These are phyloP conservation scores for Wickerhamiella nectarea DNA, from an alignment of 805 yeast genomes.

Conservation along the genomic window DNA sequence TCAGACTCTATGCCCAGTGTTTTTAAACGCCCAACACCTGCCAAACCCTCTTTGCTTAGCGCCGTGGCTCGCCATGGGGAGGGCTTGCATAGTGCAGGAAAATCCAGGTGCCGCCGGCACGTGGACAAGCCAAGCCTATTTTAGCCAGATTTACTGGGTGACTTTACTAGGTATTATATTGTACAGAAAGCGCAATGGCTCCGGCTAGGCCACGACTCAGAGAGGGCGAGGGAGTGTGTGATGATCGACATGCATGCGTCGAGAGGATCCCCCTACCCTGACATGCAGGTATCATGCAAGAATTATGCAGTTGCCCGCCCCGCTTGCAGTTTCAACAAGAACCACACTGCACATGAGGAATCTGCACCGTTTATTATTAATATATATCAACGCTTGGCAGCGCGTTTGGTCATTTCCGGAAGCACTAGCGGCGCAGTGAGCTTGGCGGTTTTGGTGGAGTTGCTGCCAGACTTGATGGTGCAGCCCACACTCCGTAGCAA, in stretches of 20 bases:
- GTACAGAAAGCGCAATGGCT: background rate
- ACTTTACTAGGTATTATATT: no score
- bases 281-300: background rate
- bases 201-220: background rate
- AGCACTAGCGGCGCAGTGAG: conserved; percentile 79
- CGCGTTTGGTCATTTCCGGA: conserved; percentile 65
- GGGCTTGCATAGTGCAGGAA: background rate
- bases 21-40: background rate
- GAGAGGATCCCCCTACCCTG: no score
- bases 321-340: background rate
- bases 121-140: background rate
- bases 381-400: conserved; percentile 14
- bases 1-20: no score
- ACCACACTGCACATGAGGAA: background rate
- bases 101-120: background rate
- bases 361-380: background rate
- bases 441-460: conserved; percentile 64
- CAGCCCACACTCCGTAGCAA: conserved; percentile 78
- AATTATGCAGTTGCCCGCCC: background rate
- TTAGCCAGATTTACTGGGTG: no score
- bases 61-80: background rate
- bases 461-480: conserved; percentile 37
- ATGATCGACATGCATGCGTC: background rate
- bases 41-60: background rate
- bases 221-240: background rate